Conservation (phyloP, 2,329 filamentous ascomycete genomes). For the Aspergillus persii region DNA sequence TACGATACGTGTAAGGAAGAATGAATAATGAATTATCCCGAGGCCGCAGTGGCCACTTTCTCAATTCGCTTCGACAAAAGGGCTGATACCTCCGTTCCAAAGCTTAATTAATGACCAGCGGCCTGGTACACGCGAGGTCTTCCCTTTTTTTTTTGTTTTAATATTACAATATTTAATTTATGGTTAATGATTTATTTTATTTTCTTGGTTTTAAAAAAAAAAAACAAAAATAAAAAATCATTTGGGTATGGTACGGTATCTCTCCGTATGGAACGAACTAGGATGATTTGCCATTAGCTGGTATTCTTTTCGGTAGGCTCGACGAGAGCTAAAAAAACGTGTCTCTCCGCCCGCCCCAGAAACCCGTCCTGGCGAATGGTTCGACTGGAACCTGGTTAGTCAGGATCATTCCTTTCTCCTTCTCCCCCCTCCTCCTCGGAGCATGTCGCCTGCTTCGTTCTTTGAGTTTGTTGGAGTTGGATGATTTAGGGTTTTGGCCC, state of each 20-base stretch:
- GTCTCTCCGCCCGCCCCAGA: constrained; percentile 3
- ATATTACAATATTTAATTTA: neutral
- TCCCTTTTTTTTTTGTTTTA: constrained; percentile 3
- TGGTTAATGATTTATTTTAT: neutral
- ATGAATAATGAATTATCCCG: constrained; percentile 12
- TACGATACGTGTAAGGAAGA: neutral
- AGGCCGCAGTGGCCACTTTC: constrained; percentile 13
- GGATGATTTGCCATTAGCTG: constrained; percentile 16
- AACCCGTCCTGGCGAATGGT: neutral
- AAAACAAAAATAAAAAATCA: neutral
- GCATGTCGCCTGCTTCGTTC: neutral
- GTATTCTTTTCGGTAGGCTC: constrained; percentile 16
- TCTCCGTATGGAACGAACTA: neutral
- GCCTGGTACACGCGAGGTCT: constrained; percentile 16
- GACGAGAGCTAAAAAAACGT: constrained; percentile 21
- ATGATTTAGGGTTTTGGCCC: neutral
- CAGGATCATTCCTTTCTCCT: neutral
- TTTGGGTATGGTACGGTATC: neutral
- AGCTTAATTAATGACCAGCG: constrained; percentile 27
- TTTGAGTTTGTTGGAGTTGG: neutral
- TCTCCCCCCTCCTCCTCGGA: neutral
- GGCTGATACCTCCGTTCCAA: constrained; percentile 22
- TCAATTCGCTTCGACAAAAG: constrained; percentile 19
- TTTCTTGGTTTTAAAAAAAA: neutral
- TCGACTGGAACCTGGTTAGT: neutral